Conservation (phyloP, 306 rosid genomes). For the Astragalus membranaceus region DNA sequence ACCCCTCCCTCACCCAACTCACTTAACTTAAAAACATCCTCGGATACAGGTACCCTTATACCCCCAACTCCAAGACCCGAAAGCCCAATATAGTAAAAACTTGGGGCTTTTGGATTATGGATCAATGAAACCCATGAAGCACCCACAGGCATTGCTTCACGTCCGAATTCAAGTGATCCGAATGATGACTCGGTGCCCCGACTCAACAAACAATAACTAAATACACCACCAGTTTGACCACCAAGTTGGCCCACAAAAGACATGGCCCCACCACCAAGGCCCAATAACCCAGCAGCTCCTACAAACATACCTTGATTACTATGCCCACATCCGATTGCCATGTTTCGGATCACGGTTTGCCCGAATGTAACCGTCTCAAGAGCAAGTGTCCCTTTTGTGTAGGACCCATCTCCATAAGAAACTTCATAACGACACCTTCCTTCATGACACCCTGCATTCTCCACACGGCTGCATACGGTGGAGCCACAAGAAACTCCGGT, state of each 20-base stretch:
- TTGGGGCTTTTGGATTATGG: constrained; percentile 53
- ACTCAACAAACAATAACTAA: constrained; percentile 72
- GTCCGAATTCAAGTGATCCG: constrained; percentile 73
- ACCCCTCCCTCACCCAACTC: constrained; percentile 75
- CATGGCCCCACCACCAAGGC: constrained; percentile 88
- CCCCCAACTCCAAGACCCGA: constrained; percentile 91
- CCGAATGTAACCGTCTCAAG: constrained; percentile 81
- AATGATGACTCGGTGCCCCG: constrained; percentile 48
- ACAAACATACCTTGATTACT: constrained; percentile 87
- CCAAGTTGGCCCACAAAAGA: constrained; percentile 89
- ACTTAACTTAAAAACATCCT: constrained; percentile 41
- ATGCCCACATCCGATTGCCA: constrained; percentile 97
- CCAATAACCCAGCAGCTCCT: constrained; percentile 89
- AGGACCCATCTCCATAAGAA: constrained; percentile 87
- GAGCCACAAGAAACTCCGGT: constrained; percentile 69
- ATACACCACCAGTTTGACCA: constrained; percentile 78
- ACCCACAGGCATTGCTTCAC: constrained; percentile 75
- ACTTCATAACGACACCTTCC: constrained; percentile 86
- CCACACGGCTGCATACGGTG: constrained; percentile 64
- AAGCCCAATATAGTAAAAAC: constrained; percentile 71
- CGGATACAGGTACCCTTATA: constrained; percentile 45
- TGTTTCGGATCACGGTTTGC: constrained; percentile 45
- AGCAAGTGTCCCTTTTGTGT: constrained; percentile 84
- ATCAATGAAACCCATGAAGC: constrained; percentile 80
- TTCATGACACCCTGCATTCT: constrained; percentile 58